Percentiles rank a stretch among this genome's conserved stretches.
Evolutionary conservation across 169 alveolate species (phyloP).

Genomic region (Plasmodium gaboni): DNA sequence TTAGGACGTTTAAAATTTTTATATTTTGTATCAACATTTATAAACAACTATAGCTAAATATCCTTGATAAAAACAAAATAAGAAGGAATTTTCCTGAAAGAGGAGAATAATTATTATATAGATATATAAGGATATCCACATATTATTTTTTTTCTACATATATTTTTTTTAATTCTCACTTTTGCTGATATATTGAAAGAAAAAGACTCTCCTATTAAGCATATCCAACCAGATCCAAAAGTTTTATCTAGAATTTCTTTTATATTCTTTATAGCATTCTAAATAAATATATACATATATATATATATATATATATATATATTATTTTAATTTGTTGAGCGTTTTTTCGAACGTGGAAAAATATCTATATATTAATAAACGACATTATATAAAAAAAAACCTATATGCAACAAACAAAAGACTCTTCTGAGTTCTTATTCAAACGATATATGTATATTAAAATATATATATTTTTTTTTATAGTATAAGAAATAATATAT

Average conservation of each 20-base stretch:
- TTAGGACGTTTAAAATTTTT: too few relatives aligned
- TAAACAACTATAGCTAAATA: constrained; percentile 70
- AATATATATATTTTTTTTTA: too few relatives aligned
- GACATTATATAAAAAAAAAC: too few relatives aligned
- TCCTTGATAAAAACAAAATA: constrained; percentile 72
- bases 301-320: background rate
- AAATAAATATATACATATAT: background rate
- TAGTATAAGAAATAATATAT: too few relatives aligned
- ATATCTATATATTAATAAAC: background rate
- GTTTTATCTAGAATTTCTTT: constrained; percentile 72
- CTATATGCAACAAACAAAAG: too few relatives aligned
- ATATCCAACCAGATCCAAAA: constrained; percentile 75
- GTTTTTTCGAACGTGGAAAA: background rate
- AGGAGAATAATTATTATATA: background rate
- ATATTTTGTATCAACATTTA: constrained; percentile 26
- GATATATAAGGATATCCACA: background rate
- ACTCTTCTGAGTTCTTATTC: too few relatives aligned
- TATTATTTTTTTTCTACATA: background rate
- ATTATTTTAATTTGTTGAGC: background rate
- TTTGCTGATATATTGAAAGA: constrained; percentile 76
- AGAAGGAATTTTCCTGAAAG: constrained; percentile 61
- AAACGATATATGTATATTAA: too few relatives aligned
- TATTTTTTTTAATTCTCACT: constrained; percentile 3
- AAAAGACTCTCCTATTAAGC: constrained; percentile 74
- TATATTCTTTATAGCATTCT: constrained; percentile 77